phyloP scores from a whole-genome alignment of 2,329 filamentous ascomycete species.

The Botrytis deweyae region DNA sequence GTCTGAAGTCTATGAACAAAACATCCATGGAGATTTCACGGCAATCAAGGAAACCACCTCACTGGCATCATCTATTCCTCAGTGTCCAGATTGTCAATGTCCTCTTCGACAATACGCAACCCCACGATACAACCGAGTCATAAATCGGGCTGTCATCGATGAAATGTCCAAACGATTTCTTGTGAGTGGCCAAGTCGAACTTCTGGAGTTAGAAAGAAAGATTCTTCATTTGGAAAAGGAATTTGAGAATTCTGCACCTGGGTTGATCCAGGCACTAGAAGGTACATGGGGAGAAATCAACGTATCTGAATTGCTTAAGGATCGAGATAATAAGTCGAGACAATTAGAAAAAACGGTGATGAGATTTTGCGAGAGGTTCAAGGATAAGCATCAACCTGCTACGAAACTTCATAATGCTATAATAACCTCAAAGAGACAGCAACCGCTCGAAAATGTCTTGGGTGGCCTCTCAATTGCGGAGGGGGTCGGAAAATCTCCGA shows the following conservation, averaged over 20 bases:
- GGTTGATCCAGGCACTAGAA: not conserved
- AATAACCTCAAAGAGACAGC: constrained; percentile 30
- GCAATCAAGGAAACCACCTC: constrained; percentile 35
- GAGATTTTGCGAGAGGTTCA: constrained; percentile 32
- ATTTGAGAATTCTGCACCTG: constrained; percentile 21
- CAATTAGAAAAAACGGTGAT: not conserved
- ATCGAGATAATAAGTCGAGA: not conserved
- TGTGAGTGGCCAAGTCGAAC: constrained; percentile 33
- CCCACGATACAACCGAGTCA: constrained; percentile 42
- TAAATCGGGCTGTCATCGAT: constrained; percentile 43
- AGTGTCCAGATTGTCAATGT: constrained; percentile 40
- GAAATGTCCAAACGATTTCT: constrained; percentile 43
- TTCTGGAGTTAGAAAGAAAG: constrained; percentile 33
- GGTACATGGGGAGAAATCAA: constrained; percentile 19
- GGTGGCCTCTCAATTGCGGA: not conserved
- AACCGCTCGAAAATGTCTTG: not conserved
- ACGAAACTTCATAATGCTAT: constrained; percentile 44
- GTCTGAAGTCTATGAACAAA: constrained; percentile 38
- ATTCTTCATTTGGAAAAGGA: constrained; percentile 29
- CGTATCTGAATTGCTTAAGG: constrained; percentile 25
- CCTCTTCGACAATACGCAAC: constrained; percentile 40
- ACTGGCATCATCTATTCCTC: constrained; percentile 35
- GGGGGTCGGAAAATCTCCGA: constrained; percentile 6
- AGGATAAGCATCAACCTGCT: constrained; percentile 41
- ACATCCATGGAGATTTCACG: constrained; percentile 35